These are phyloP conservation scores for Botrytis pseudocinerea DNA, from an alignment of 2,329 filamentous ascomycete genomes.

Conservation along the genomic window DNA sequence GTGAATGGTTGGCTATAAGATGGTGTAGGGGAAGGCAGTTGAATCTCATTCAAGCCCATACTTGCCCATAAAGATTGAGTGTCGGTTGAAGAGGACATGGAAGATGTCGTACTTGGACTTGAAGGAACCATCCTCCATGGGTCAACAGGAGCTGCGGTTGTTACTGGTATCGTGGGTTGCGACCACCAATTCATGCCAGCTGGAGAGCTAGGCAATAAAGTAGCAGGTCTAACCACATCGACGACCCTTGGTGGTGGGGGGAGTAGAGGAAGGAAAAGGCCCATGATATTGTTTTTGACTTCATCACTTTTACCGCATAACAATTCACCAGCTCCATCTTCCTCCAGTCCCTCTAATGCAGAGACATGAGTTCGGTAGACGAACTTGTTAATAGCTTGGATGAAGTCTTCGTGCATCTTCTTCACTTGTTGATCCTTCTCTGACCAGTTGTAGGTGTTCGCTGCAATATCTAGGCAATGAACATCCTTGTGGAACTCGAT, in stretches of 20 bases:
- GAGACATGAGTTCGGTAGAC: slow-evolving; percentile 88
- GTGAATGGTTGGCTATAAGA: slow-evolving; percentile 78
- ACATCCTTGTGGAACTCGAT: slow-evolving; percentile 96
- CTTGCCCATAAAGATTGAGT: slow-evolving; percentile 76
- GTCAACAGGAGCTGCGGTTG: slow-evolving; percentile 71
- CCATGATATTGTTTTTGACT: slow-evolving; percentile 83
- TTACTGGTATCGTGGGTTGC: slow-evolving; percentile 63
- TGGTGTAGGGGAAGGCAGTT: slow-evolving; percentile 75
- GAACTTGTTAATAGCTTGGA: slow-evolving; percentile 96
- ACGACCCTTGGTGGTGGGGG: slow-evolving; percentile 85
- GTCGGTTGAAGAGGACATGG: slow-evolving; percentile 53
- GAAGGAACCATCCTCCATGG: slow-evolving; percentile 90
- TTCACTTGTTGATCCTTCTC: slow-evolving; percentile 96
- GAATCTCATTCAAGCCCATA: slow-evolving; percentile 72
- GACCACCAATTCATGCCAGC: slow-evolving; percentile 78
- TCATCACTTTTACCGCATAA: slow-evolving; percentile 89
- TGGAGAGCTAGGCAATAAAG: slow-evolving; percentile 81
- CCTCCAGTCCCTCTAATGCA: slow-evolving; percentile 92
- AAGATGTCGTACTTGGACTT: slow-evolving; percentile 74
- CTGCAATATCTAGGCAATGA: slow-evolving; percentile 86
- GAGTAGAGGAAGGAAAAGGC: slow-evolving; percentile 80
- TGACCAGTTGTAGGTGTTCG: slow-evolving; percentile 89
- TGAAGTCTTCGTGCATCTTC: slow-evolving; percentile 95
- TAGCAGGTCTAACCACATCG: slow-evolving; percentile 83
- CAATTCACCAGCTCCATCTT: slow-evolving; percentile 92